phyloP scores from a whole-genome alignment of 2,329 filamentous ascomycete species.

The Claviceps maximensis region DNA sequence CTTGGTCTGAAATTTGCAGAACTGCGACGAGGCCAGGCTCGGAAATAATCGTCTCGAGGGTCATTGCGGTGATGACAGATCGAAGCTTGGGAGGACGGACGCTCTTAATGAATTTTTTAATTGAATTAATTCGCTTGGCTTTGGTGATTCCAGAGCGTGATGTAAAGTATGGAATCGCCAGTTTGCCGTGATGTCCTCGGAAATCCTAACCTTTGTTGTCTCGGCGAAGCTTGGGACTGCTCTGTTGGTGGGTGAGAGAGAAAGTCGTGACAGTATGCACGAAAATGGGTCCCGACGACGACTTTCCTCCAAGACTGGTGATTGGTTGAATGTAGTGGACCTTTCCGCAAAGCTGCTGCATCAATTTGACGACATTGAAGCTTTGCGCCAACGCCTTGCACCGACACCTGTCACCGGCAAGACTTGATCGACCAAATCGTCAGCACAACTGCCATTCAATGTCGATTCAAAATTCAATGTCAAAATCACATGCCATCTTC shows the following conservation, averaged over 20 bases:
- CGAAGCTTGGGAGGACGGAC: not conserved
- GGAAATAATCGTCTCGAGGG: conserved; percentile 26
- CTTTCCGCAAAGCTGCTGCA: not conserved
- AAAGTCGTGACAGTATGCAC: not conserved
- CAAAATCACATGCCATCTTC: no score
- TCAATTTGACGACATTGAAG: no score
- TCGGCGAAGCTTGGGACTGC: not conserved
- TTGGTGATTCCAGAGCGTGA: not conserved
- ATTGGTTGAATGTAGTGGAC: not conserved
- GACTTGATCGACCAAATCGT: no score
- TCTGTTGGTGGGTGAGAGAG: not conserved
- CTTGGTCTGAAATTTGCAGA: conserved; percentile 58
- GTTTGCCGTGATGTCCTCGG: not conserved
- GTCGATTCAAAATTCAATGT: no score
- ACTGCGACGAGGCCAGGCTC: conserved; percentile 48
- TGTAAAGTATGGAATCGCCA: not conserved
- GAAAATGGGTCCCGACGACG: not conserved
- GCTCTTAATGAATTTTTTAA: no score
- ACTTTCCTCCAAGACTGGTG: not conserved
- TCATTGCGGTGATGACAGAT: conserved; percentile 16
- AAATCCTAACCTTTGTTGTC: not conserved
- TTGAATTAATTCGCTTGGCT: not conserved
- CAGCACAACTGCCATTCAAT: no score
- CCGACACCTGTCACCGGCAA: no score
- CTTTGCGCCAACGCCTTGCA: no score